A percentile compares a stretch with the other conserved stretches of the same genome.
Evolutionary conservation across 257 asterid species (phyloP).

Genomic region (Forsythia viridissima): DNA sequence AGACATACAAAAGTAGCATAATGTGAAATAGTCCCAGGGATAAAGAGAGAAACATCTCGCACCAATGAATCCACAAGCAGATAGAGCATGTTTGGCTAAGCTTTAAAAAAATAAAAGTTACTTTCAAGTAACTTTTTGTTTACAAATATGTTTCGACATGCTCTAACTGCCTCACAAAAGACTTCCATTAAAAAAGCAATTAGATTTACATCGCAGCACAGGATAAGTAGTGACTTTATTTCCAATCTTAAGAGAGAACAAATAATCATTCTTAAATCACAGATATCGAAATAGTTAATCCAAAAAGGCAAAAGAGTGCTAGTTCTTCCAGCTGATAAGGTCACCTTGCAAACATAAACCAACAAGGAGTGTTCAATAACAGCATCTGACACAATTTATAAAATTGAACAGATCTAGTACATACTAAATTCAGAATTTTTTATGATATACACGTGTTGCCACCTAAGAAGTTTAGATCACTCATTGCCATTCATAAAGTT

Average conservation of each 20-base stretch:
- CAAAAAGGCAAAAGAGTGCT: not conserved
- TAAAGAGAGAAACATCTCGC: not conserved
- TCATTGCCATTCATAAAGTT: not conserved
- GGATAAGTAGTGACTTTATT: not conserved
- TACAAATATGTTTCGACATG: not conserved
- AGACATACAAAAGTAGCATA: not conserved
- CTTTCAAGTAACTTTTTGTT: too few relatives aligned
- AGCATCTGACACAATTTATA: not conserved
- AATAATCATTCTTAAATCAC: not conserved
- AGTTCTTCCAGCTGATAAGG: not conserved
- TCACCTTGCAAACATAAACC: not conserved
- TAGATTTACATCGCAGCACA: not conserved
- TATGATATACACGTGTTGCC: not conserved
- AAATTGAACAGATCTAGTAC: not conserved
- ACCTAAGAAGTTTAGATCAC: not conserved
- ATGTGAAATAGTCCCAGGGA: not conserved
- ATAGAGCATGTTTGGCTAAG: not conserved
- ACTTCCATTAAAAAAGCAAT: not conserved
- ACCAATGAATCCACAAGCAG: not conserved
- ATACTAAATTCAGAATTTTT: too few relatives aligned
- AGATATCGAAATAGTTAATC: not conserved
- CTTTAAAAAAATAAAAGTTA: not conserved
- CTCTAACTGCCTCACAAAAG: not conserved
- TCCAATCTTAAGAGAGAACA: not conserved
- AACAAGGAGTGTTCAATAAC: not conserved